phyloP scores from a whole-genome alignment of 2,329 filamentous ascomycete genomes.

The Pseudogymnoascus sp. region DNA sequence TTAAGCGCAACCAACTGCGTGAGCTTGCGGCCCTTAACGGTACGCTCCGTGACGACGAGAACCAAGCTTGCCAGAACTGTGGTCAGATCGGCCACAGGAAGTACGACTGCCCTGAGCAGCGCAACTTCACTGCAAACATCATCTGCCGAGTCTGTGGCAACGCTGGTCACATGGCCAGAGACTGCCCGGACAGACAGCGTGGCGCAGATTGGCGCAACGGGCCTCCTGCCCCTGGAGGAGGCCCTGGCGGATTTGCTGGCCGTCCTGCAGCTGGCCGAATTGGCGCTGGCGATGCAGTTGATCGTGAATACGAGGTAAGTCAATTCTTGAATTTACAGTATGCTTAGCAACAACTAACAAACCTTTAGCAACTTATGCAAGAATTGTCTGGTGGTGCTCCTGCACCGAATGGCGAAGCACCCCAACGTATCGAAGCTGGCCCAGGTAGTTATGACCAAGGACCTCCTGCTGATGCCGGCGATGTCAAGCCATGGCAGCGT shows the following conservation, averaged over 20 bases:
- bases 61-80: constrained; percentile 98
- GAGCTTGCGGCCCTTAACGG: constrained; percentile 97
- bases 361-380: constrained; percentile 83
- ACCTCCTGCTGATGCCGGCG: constrained; percentile 34
- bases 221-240: constrained; percentile 38
- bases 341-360: constrained; percentile 23
- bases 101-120: constrained; percentile 95
- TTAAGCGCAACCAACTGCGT: constrained; percentile 96
- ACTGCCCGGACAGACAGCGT: constrained; percentile 88
- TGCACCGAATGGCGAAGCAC: constrained; percentile 49
- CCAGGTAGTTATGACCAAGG: constrained; percentile 55
- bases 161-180: constrained; percentile 94
- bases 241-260: constrained; percentile 42
- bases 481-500: constrained; percentile 80
- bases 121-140: constrained; percentile 98
- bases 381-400: constrained; percentile 74
- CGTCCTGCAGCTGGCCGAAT: constrained; percentile 56
- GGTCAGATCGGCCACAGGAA: constrained; percentile 98
- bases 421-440: constrained; percentile 79
- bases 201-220: constrained; percentile 90
- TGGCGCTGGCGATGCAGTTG: constrained; percentile 72
- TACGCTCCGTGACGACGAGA: constrained; percentile 97
- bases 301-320: constrained; percentile 88
- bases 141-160: constrained; percentile 98
- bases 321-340: neutral